Evolutionary conservation across 768 basidiomycete genomes (phyloP).

Genomic region (Pilatotrama ljubarskyi): DNA sequence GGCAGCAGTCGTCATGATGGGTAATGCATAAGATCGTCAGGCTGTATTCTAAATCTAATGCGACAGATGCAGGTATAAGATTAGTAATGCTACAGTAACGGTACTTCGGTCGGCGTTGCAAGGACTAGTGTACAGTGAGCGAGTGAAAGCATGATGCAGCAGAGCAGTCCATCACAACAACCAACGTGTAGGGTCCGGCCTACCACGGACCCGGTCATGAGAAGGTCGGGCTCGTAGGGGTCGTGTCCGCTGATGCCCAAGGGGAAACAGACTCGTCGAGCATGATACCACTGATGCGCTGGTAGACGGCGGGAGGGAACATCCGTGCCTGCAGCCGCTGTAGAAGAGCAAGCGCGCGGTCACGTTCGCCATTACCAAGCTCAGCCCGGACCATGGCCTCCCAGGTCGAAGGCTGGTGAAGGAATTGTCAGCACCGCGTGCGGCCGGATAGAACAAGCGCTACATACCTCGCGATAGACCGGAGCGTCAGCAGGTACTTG

Average conservation of each 20-base stretch:
- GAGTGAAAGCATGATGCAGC: slow-evolving; percentile 7
- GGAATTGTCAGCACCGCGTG: slow-evolving; percentile 2
- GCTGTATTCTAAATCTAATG: not conserved
- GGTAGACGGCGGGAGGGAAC: slow-evolving; percentile 77
- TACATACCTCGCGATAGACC: slow-evolving; percentile 78
- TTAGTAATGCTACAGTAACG: slow-evolving; percentile 17
- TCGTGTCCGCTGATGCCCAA: slow-evolving; percentile 28
- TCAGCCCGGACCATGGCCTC: slow-evolving; percentile 96
- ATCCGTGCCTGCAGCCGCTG: slow-evolving; percentile 73
- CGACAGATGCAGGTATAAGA: not conserved
- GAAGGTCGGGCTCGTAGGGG: slow-evolving; percentile 1
- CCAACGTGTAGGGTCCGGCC: slow-evolving; percentile 3
- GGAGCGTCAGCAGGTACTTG: slow-evolving; percentile 48
- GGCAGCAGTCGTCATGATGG: not conserved
- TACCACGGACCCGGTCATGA: slow-evolving; percentile 3
- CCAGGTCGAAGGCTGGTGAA: slow-evolving; percentile 80
- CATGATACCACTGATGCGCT: slow-evolving; percentile 79
- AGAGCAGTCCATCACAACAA: slow-evolving; percentile 12
- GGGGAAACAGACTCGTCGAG: slow-evolving; percentile 63
- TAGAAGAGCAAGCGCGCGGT: slow-evolving; percentile 67
- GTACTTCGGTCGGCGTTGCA: not conserved
- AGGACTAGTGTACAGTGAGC: slow-evolving; percentile 14
- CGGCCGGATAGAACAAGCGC: not conserved
- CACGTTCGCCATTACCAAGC: slow-evolving; percentile 72
- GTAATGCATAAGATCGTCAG: not conserved